Conservation (phyloP, 208 protist genomes). For the Acanthamoeba lenticulata region DNA sequence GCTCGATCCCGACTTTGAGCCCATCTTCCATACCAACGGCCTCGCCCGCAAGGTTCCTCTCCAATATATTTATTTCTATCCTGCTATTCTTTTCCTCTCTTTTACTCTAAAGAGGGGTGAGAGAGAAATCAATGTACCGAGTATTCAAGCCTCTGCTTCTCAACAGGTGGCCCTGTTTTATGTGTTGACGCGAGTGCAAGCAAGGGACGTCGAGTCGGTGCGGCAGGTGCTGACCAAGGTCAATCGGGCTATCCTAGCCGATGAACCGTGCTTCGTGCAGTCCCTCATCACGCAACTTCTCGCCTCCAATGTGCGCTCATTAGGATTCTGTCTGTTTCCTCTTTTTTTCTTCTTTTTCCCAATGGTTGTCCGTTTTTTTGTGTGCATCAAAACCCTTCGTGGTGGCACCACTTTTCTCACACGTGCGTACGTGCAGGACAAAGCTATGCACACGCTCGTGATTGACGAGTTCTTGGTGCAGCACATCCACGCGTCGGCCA, state of each 20-base stretch:
- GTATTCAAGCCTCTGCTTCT: too few species aligned
- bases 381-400: background rate
- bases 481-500: slow-evolving; percentile 39
- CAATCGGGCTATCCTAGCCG: background rate
- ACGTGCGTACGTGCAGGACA: background rate
- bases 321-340: background rate
- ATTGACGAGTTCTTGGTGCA: slow-evolving; percentile 70
- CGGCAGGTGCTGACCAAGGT: slow-evolving; percentile 69
- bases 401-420: background rate
- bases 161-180: slow-evolving; percentile 48
- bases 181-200: slow-evolving; percentile 58
- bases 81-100: background rate
- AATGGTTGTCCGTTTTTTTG: too few species aligned
- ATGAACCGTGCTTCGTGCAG: slow-evolving; percentile 68
- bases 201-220: slow-evolving; percentile 50
- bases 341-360: too few species aligned
- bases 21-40: slow-evolving; percentile 50
- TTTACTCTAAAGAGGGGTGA: too few species aligned
- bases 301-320: background rate
- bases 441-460: slow-evolving; percentile 33
- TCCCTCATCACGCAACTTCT: slow-evolving; percentile 65
- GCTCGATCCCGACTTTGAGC: background rate
- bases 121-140: too few species aligned
- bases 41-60: slow-evolving; percentile 54
- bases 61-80: background rate